These are phyloP conservation scores for Senna siamea DNA, from an alignment of 306 rosid species.

Conservation along the genomic window DNA sequence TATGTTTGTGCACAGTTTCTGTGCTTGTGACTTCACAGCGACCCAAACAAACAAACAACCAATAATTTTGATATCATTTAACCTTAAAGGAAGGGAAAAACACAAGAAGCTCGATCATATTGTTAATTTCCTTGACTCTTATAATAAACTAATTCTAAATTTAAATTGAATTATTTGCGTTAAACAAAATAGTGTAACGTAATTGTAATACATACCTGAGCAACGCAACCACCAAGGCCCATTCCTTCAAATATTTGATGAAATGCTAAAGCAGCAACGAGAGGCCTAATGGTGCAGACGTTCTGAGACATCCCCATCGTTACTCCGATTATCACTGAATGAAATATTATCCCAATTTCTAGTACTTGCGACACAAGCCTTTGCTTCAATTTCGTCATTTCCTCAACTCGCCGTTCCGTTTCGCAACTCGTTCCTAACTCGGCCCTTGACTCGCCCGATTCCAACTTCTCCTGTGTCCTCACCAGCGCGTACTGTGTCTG, in stretches of 20 bases:
- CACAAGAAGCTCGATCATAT: too few species aligned
- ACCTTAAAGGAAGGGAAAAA: too few species aligned
- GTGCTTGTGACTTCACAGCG: too few species aligned
- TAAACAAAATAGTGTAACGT: too few species aligned
- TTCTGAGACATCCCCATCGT: slow-evolving; percentile 98
- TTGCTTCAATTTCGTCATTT: slow-evolving; percentile 63
- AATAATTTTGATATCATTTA: too few species aligned
- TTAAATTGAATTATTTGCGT: too few species aligned
- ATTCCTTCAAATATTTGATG: slow-evolving; percentile 96
- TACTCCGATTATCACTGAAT: slow-evolving; percentile 85
- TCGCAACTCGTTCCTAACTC: slow-evolving; percentile 40
- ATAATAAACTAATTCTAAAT: too few species aligned
- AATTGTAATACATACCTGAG: too few species aligned
- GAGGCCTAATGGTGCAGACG: slow-evolving; percentile 84
- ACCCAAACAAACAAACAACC: too few species aligned
- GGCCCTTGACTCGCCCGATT: slow-evolving; percentile 8
- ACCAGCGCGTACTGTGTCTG: slow-evolving; percentile 58
- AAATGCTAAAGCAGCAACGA: slow-evolving; percentile 87
- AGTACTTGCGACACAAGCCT: slow-evolving; percentile 80
- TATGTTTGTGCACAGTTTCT: too few species aligned
- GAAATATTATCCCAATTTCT: slow-evolving; percentile 94
- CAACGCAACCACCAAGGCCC: slow-evolving; percentile 98
- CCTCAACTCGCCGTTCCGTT: slow-evolving; percentile 38
- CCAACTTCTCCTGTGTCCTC: slow-evolving; percentile 44
- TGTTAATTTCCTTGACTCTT: too few species aligned